Conservation (phyloP, 768 basidiomycete species). For the Hypholoma sublateritium region DNA sequence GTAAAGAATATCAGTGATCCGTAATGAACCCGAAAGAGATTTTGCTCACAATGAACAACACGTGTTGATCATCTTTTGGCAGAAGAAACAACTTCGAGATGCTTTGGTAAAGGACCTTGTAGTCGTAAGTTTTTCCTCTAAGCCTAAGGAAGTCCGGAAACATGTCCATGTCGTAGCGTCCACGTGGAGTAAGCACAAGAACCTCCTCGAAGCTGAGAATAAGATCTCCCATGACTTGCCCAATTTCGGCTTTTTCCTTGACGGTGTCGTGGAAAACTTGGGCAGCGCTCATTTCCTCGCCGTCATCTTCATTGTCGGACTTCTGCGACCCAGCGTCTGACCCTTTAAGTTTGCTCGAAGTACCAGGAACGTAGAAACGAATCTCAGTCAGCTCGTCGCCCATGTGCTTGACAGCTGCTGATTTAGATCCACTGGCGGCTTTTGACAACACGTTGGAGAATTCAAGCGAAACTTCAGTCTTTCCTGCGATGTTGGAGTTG, state of each 20-base stretch:
- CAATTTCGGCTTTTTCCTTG: slow-evolving; percentile 95
- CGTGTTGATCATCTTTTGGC: slow-evolving; percentile 95
- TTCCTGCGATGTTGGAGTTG: slow-evolving; percentile 97
- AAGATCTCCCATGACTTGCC: slow-evolving; percentile 86
- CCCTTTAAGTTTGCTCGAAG: slow-evolving; percentile 53
- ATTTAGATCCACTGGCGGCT: slow-evolving; percentile 28
- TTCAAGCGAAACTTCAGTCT: slow-evolving; percentile 98
- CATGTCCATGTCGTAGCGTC: slow-evolving; percentile 98
- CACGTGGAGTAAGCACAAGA: slow-evolving; percentile 91
- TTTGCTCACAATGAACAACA: slow-evolving; percentile 83
- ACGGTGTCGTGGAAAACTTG: slow-evolving; percentile 96
- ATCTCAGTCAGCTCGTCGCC: slow-evolving; percentile 95
- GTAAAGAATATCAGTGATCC: slow-evolving; percentile 6
- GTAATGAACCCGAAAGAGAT: not conserved
- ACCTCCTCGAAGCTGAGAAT: slow-evolving; percentile 96
- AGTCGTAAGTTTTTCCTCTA: slow-evolving; percentile 99
- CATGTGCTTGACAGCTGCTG: slow-evolving; percentile 30
- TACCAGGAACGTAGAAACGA: slow-evolving; percentile 92
- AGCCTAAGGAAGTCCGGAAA: slow-evolving; percentile 91
- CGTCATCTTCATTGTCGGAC: slow-evolving; percentile 71
- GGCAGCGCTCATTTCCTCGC: slow-evolving; percentile 85
- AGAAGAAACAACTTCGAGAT: slow-evolving; percentile 89
- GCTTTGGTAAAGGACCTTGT: slow-evolving; percentile 90
- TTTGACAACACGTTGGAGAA: slow-evolving; percentile 57
- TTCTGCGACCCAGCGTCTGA: slow-evolving; percentile 77